Base-by-base conservation (phyloP, 495 filamentous ascomycete genomes). In the Penicillium canescens region DNA sequence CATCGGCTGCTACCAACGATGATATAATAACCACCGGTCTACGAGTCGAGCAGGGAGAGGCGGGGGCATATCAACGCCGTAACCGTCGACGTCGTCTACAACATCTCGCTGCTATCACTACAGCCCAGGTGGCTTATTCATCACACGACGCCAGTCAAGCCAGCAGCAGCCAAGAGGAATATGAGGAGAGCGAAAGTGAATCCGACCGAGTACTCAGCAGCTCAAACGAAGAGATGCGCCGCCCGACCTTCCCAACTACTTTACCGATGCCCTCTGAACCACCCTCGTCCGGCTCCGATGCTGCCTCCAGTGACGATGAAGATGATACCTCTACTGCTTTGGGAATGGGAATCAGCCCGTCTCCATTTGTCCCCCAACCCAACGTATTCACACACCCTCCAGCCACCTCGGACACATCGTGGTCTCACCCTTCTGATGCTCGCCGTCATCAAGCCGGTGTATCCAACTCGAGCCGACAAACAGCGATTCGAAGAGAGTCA, bases 311-410 rank as follows among this genome's bases (percentile, higher is more conserved):
- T 49, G 82, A 82, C 34, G 85, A 83, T 45, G 85, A 89, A 50
- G 91, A 94, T 59, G 89, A 93, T 65, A 87, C 87, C 51, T 82
- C 85, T 1, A 96, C 92, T 1, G 91, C 91, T 1, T 73, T 96
- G 28, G 90, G 89, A 47, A 82, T 83, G 55, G 75, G 76, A 5
- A 77, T 72, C 18, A 84, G 70, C 61, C 77, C 78, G 11, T 75
- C 81, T 1, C 77, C 75, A 13, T 96, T 96, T 66, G 85, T 89
- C 20, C 91, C 91, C 0, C 91, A 94, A 64, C 91, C 91, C 3
- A 94, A 95, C 57, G 89, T 88, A 28, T 96, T 96, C 69, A 89
- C 91, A 0, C 91, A 96, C 61, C 92, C 92, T 4, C 89, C 87
- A 8, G 78, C 78, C 6, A 79, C 82, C 26, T 72, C 80, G 16